A percentile compares a stretch with the other conserved stretches of the same genome.
Evolutionary conservation across 2,329 filamentous ascomycete species (phyloP).

Genomic region (Fusarium nodosum): DNA sequence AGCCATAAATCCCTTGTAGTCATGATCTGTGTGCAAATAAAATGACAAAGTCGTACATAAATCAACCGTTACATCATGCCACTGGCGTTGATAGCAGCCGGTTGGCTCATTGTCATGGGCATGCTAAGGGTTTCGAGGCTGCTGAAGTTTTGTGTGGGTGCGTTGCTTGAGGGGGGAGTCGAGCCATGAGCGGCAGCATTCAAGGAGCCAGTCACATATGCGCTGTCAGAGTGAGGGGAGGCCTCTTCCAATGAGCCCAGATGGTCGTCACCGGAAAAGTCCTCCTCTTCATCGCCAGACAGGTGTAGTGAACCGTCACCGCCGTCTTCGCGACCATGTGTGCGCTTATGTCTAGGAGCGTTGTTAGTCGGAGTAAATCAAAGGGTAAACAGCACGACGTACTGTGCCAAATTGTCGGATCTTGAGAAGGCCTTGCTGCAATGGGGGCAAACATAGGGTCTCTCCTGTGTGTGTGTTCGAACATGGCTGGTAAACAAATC

Average conservation of each 20-base stretch:
- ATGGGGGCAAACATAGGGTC: constrained; percentile 96
- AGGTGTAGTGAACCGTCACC: constrained; percentile 70
- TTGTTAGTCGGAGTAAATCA: constrained; percentile 26
- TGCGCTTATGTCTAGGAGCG: constrained; percentile 81
- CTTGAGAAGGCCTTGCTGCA: constrained; percentile 99
- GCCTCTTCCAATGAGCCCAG: constrained; percentile 84
- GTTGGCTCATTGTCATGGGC: constrained; percentile 74
- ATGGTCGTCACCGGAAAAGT: constrained; percentile 85
- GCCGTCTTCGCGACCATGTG: constrained; percentile 75
- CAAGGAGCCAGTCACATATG: constrained; percentile 69
- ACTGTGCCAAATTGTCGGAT: constrained; percentile 99
- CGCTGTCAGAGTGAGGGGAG: constrained; percentile 78
- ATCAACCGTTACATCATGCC: constrained; percentile 59
- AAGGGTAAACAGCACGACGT: constrained; percentile 60
- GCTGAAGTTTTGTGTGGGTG: constrained; percentile 62
- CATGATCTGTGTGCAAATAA: constrained; percentile 49
- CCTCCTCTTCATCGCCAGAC: constrained; percentile 88
- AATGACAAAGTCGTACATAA: constrained; percentile 46
- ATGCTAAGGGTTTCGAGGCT: constrained; percentile 73
- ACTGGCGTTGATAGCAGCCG: constrained; percentile 61
- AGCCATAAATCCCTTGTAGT: constrained; percentile 50
- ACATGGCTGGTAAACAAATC: constrained; percentile 79
- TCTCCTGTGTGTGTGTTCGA: constrained; percentile 98
- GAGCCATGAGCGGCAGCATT: constrained; percentile 59
- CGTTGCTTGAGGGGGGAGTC: constrained; percentile 41